phyloP scores from a whole-genome alignment of 768 basidiomycete genomes.

The Albatrellus ellisii region DNA sequence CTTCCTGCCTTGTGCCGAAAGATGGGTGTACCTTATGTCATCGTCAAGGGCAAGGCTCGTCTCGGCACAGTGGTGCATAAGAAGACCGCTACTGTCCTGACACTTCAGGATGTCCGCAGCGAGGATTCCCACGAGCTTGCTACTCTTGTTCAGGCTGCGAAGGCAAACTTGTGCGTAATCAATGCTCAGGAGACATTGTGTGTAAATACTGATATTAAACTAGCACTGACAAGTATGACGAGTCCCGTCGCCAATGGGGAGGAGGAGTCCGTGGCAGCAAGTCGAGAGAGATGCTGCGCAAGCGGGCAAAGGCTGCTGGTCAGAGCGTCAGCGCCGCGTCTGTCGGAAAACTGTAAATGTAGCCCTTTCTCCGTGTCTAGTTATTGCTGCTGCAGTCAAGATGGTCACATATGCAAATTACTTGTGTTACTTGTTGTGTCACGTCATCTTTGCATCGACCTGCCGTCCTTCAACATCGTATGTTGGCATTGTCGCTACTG shows the following conservation, averaged over 20 bases:
- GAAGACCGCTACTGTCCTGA: constrained; percentile 90
- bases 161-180: constrained; percentile 83
- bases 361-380: too few species aligned
- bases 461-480: too few species aligned
- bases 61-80: constrained; percentile 97
- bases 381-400: too few species aligned
- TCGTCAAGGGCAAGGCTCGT: constrained; percentile 96
- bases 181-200: neutral
- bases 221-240: constrained; percentile 89
- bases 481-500: too few species aligned
- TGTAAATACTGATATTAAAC: neutral
- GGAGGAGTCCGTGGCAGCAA: constrained; percentile 94
- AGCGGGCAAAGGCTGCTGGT: constrained; percentile 87
- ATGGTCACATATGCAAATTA: too few species aligned
- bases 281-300: constrained; percentile 85
- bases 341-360: constrained; percentile 51
- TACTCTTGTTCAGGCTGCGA: constrained; percentile 84
- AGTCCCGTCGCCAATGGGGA: constrained; percentile 86
- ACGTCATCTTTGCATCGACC: too few species aligned
- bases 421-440: too few species aligned
- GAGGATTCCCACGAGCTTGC: constrained; percentile 92
- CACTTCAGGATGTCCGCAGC: constrained; percentile 86
- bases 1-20: constrained; percentile 96
- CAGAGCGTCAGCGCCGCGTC: constrained; percentile 41
- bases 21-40: constrained; percentile 99